Evolutionary conservation across 257 asterid species (phyloP), one percentile per base, ranked within the genome.

Genomic region (Nicotiana sylvestris): DNA sequence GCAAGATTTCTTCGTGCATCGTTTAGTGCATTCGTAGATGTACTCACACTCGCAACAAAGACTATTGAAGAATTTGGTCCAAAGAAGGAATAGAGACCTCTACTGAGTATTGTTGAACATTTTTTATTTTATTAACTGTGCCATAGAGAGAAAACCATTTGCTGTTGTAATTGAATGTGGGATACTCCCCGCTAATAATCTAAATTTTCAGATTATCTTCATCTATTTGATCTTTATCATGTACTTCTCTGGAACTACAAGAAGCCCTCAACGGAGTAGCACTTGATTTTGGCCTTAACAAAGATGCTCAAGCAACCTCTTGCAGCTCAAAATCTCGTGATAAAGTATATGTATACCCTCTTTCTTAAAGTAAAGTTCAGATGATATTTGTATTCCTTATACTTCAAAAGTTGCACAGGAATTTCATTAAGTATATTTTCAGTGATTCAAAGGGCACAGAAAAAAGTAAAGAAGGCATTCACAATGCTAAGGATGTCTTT

Each of bases 1-100:
- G 95, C 98, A 37, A 91, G 97, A 83, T 91, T 93, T 84, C 96
- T 95, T 27, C 98, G 98, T 27, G 98, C 95, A 68, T 95, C 98
- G 9, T 95, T 86, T 46, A 93, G 95, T 53, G 93, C 98, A 4
- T 95, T 92, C 80, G 92, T 93, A 25, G 98, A 95, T 61, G 90
- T 95, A 81, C 95, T 93, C 67, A 90, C 94, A 30, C 97, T 95
- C 60, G 94, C 97, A 81, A 86, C 95, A 61, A 92, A 93, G 87
- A 92, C 97, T 0, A 83, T 91, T 9, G 97, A 94, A 87, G 95
- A 94, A 87, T 94, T 91, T 81, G 92, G 91, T 56, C 85, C 86
- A 49, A 88, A 87, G 77, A 78, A 84, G 68, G 84, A 83, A 32
- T 83, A 32, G 85, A 21, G 0, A 65, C 62, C 25, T n/a, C 30